Percentiles rank a stretch among this genome's conserved stretches.
Conservation (phyloP, 2,329 filamentous ascomycete genomes). For the Botryotinia globosa region DNA sequence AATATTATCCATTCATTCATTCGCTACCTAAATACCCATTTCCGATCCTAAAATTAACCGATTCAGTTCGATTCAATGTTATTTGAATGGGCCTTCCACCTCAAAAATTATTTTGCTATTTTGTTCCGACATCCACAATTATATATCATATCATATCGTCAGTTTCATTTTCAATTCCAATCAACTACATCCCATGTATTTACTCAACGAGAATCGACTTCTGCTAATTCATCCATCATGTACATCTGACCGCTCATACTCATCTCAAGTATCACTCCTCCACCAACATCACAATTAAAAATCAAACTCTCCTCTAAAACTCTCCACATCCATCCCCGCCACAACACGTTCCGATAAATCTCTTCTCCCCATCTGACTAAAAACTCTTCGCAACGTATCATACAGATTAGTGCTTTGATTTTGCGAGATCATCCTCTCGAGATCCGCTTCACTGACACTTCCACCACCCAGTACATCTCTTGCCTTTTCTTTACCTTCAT, state of each 20-base stretch:
- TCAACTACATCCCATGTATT: neutral
- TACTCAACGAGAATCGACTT: neutral
- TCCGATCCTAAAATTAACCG: neutral
- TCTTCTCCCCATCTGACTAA: slow-evolving; percentile 87
- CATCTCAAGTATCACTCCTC: neutral
- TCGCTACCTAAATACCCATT: neutral
- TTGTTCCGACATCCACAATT: neutral
- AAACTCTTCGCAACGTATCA: slow-evolving; percentile 91
- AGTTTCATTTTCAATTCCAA: neutral
- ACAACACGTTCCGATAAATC: slow-evolving; percentile 87
- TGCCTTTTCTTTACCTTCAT: slow-evolving; percentile 77
- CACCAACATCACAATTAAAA: slow-evolving; percentile 50
- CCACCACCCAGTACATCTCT: slow-evolving; percentile 72
- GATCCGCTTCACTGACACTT: slow-evolving; percentile 63
- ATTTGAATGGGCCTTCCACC: neutral
- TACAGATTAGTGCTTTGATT: slow-evolving; percentile 97
- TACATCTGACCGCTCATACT: neutral
- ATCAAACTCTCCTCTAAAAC: slow-evolving; percentile 87
- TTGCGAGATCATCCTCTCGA: slow-evolving; percentile 87
- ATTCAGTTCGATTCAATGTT: neutral
- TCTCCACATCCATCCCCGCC: slow-evolving; percentile 84
- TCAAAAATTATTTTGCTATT: neutral
- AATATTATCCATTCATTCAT: neutral
- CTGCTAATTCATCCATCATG: neutral
- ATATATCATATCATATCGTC: neutral